phyloP scores from a whole-genome alignment of 2,329 filamentous ascomycete genomes.

The Ophiostoma piceae region DNA sequence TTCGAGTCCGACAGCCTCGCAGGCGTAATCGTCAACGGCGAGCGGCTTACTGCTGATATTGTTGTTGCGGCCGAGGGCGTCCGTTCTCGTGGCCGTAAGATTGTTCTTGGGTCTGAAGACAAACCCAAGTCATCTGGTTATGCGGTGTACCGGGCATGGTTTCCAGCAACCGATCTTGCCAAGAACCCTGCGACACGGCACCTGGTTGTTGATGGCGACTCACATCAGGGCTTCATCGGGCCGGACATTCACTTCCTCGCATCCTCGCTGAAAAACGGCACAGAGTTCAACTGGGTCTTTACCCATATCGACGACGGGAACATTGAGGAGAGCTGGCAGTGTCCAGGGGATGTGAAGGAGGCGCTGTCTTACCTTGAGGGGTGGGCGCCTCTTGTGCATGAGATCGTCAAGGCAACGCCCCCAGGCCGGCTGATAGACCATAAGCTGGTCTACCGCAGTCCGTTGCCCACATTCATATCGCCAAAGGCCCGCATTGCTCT shows the following conservation, averaged over 20 bases:
- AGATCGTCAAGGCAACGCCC: neutral
- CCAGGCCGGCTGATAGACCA: neutral
- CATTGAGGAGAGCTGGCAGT: neutral
- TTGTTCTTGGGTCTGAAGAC: conserved; percentile 43
- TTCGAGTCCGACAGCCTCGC: conserved; percentile 38
- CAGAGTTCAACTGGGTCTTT: neutral
- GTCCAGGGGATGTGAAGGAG: neutral
- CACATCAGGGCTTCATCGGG: neutral
- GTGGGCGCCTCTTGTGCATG: neutral
- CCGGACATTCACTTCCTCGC: neutral
- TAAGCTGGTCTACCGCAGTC: neutral
- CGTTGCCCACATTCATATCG: neutral
- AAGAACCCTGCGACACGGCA: neutral
- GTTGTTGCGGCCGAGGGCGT: conserved; percentile 27
- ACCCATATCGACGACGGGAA: neutral
- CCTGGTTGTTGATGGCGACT: neutral
- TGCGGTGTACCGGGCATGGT: conserved; percentile 38
- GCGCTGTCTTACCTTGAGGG: neutral
- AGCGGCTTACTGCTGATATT: neutral
- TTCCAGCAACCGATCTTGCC: neutral
- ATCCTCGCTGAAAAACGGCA: neutral
- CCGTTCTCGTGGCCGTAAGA: conserved; percentile 42
- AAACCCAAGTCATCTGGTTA: conserved; percentile 41
- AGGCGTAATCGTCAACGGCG: neutral
- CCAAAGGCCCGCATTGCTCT: neutral